These are phyloP conservation scores for Alternaria postmessia DNA, from an alignment of 2,329 filamentous ascomycete species.

Conservation along the genomic window DNA sequence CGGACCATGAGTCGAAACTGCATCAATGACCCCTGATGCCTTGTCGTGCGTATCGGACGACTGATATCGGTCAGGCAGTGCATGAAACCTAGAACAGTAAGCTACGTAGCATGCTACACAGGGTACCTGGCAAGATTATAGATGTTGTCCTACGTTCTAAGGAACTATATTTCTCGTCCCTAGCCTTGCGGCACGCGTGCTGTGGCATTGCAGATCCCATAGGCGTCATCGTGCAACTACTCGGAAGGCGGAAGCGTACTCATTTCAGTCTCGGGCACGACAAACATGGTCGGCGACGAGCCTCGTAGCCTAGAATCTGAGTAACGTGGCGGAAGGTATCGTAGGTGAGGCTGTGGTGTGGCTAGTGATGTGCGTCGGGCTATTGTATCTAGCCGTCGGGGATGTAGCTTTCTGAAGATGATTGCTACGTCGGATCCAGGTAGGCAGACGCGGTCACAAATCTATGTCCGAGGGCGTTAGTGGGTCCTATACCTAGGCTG, in stretches of 20 bases:
- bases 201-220: background rate
- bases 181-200: background rate
- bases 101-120: background rate
- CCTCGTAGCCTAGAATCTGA: background rate
- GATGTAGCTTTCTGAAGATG: background rate
- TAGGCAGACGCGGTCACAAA: background rate
- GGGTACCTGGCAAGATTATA: background rate
- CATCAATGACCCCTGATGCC: background rate
- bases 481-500: background rate
- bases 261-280: background rate
- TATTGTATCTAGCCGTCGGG: background rate
- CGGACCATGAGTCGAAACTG: background rate
- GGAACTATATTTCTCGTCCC: background rate
- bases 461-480: background rate
- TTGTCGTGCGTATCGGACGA: background rate
- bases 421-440: background rate
- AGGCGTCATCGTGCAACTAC: background rate
- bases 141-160: background rate
- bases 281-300: background rate
- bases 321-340: background rate
- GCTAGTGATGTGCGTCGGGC: background rate
- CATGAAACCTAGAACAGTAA: background rate
- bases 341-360: background rate
- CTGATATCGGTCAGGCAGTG: background rate
- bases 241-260: background rate